These are phyloP conservation scores for Solanum ossicruentum DNA, from an alignment of 257 asterid species.

Conservation along the genomic window DNA sequence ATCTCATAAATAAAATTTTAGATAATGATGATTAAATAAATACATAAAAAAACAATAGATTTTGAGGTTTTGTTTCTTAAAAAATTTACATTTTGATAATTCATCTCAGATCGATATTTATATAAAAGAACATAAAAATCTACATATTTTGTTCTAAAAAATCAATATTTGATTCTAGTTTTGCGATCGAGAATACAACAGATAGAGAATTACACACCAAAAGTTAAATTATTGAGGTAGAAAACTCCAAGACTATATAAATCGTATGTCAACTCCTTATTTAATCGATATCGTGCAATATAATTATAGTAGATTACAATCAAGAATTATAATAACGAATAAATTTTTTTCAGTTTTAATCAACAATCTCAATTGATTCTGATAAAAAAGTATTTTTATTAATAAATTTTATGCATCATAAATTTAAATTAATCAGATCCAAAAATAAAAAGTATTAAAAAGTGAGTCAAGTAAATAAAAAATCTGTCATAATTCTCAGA, in stretches of 20 bases:
- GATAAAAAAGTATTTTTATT: no score
- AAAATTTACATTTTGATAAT: neutral
- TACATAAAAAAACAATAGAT: no score
- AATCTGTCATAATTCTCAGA: neutral
- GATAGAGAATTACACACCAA: neutral
- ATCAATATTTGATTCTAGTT: no score
- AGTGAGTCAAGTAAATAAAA: neutral
- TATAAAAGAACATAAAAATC: no score
- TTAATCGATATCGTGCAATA: neutral
- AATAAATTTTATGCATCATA: accelerated
- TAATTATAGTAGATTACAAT: neutral
- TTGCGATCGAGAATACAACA: neutral
- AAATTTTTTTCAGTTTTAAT: neutral
- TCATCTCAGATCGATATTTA: neutral
- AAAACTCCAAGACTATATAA: neutral
- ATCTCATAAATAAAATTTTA: no score
- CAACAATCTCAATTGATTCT: neutral
- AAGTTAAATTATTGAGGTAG: neutral
- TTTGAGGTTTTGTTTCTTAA: neutral
- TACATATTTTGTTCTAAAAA: no score
- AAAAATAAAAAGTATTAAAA: neutral
- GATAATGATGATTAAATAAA: no score
- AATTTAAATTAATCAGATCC: accelerated
- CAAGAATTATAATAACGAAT: neutral
- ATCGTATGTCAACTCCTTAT: neutral